These are phyloP conservation scores for Echria macrotheca DNA, from an alignment of 495 filamentous ascomycete genomes.

Conservation along the genomic window DNA sequence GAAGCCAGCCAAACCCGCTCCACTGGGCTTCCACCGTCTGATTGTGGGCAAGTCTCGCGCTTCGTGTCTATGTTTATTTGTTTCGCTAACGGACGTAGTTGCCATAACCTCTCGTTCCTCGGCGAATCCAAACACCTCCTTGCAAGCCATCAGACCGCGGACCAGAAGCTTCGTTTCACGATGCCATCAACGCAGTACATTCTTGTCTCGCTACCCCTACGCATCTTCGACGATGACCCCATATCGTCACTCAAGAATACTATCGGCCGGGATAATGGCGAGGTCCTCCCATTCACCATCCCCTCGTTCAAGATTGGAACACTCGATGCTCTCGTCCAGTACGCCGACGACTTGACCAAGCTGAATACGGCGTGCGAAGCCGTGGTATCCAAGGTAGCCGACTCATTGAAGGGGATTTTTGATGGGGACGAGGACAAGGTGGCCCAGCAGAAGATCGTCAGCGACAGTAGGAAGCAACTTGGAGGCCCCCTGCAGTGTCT, in stretches of 20 bases:
- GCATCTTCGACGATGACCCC: slow-evolving; percentile 66
- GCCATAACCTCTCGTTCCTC: no score
- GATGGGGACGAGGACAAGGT: slow-evolving; percentile 79
- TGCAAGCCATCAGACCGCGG: no score
- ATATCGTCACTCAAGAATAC: slow-evolving; percentile 64
- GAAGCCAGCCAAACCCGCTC: no score
- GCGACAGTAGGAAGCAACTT: slow-evolving; percentile 66
- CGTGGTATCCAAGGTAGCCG: slow-evolving; percentile 81
- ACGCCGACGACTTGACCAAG: slow-evolving; percentile 92
- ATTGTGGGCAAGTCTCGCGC: no score
- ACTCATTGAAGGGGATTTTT: slow-evolving; percentile 73
- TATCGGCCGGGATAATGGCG: slow-evolving; percentile 68
- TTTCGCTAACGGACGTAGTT: no score
- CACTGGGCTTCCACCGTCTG: no score
- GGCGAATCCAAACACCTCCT: no score
- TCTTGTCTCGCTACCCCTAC: slow-evolving; percentile 45
- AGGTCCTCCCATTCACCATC: slow-evolving; percentile 70
- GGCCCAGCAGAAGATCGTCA: slow-evolving; percentile 84
- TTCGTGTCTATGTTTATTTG: no score
- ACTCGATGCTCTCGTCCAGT: slow-evolving; percentile 90
- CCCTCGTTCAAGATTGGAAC: slow-evolving; percentile 97
- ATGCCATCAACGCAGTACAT: slow-evolving; percentile 39
- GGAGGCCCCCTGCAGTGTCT: neutral
- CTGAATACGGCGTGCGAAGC: slow-evolving; percentile 71
- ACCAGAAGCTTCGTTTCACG: slow-evolving; percentile 12